phyloP scores from a whole-genome alignment of 1,284 basidiomycete genomes.

The Cutaneotrichosporon daszewskae region DNA sequence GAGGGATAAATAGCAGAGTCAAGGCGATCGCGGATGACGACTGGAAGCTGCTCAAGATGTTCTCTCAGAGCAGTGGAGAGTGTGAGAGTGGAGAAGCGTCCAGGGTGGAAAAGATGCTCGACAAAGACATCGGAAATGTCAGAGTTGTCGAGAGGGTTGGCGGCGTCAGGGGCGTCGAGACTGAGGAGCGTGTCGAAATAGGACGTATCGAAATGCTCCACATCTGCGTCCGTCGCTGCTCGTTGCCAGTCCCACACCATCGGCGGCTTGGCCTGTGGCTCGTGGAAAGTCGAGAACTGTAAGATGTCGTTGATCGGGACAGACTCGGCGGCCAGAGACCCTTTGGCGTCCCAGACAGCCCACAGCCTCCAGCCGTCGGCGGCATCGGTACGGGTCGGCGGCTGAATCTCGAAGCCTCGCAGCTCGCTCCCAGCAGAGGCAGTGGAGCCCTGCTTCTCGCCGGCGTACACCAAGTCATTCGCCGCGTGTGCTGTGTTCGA shows the following conservation, averaged over 20 bases:
- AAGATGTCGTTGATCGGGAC: slow-evolving; percentile 34
- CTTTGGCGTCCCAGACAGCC: slow-evolving; percentile 47
- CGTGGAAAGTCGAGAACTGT: slow-evolving; percentile 34
- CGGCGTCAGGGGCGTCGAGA: slow-evolving; percentile 56
- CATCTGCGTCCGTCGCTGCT: slow-evolving; percentile 19
- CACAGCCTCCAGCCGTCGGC: slow-evolving; percentile 46
- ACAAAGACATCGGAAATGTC: slow-evolving; percentile 64
- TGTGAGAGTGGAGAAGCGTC: slow-evolving; percentile 74
- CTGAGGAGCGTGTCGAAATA: slow-evolving; percentile 75
- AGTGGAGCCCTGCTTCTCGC: slow-evolving; percentile 28
- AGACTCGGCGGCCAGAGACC: slow-evolving; percentile 22
- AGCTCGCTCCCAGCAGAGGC: slow-evolving; percentile 32
- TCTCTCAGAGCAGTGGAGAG: slow-evolving; percentile 72
- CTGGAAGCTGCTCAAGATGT: slow-evolving; percentile 61
- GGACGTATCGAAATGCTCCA: slow-evolving; percentile 73
- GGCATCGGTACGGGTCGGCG: slow-evolving; percentile 24
- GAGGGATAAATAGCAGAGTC: slow-evolving; percentile 53
- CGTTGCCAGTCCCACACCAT: slow-evolving; percentile 37
- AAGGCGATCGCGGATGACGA: slow-evolving; percentile 15
- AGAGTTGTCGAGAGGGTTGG: slow-evolving; percentile 32
- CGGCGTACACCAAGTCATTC: slow-evolving; percentile 35
- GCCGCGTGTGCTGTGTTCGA: slow-evolving; percentile 23
- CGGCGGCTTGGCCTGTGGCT: slow-evolving; percentile 11
- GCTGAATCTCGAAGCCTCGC: slow-evolving; percentile 45
- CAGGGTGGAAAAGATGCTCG: slow-evolving; percentile 73